These are phyloP conservation scores for Aspergillus sp. DNA, from an alignment of 2,329 filamentous ascomycete genomes.

Conservation along the genomic window DNA sequence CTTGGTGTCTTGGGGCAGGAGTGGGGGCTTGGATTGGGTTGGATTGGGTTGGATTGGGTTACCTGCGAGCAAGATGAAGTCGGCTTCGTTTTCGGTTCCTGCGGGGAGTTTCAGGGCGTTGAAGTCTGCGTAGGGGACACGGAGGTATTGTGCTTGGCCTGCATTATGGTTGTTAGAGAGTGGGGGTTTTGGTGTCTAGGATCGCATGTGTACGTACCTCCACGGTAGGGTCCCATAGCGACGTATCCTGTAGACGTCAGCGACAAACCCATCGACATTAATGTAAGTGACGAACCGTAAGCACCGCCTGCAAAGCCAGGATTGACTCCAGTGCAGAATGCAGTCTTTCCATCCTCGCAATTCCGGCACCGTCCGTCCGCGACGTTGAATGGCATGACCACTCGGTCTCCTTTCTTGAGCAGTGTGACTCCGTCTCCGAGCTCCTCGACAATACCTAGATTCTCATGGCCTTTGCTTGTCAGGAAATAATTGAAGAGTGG, in stretches of 20 bases:
- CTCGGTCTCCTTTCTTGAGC: slow-evolving; percentile 62
- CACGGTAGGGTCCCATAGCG: slow-evolving; percentile 46
- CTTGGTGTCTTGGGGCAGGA: background rate
- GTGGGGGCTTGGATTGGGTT: too few species aligned
- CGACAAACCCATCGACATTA: background rate
- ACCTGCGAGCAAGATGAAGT: slow-evolving; percentile 47
- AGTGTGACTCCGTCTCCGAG: slow-evolving; percentile 60
- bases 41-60: background rate
- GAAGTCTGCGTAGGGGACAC: slow-evolving; percentile 67
- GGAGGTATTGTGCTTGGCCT: slow-evolving; percentile 61
- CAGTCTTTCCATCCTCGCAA: slow-evolving; percentile 64
- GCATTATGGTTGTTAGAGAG: background rate
- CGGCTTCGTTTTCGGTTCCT: slow-evolving; percentile 61
- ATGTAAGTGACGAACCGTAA: slow-evolving; percentile 46
- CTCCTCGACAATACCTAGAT: slow-evolving; percentile 60
- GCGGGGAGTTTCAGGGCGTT: slow-evolving; percentile 62
- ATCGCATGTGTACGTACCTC: slow-evolving; percentile 31
- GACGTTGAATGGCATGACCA: slow-evolving; percentile 67
- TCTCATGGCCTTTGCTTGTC: slow-evolving; percentile 51
- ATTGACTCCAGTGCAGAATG: slow-evolving; percentile 65
- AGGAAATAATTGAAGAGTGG: background rate
- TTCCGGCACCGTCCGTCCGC: slow-evolving; percentile 64
- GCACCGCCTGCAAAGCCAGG: slow-evolving; percentile 61
- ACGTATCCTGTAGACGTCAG: slow-evolving; percentile 43
- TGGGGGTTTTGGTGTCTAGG: background rate